A percentile compares a stretch with the other conserved stretches of the same genome.
phyloP scores from a whole-genome alignment of 208 protist genomes.

The Acanthamoeba lenticulata region DNA sequence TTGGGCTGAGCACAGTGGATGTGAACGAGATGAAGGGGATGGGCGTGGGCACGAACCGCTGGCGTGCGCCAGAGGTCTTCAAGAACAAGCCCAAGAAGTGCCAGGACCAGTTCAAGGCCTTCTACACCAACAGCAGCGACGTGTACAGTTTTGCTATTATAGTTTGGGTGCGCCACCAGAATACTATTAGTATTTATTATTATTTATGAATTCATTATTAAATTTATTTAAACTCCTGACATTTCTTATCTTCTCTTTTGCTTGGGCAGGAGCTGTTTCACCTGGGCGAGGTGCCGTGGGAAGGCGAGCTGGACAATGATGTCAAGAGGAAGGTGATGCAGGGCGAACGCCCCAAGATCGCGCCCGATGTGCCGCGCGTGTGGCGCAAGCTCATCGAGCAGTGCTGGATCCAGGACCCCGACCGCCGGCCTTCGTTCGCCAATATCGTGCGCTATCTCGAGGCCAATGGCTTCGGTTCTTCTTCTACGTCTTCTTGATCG shows the following conservation, averaged over 20 bases:
- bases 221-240: too few species aligned
- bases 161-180: constrained; percentile 10
- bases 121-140: constrained; percentile 54
- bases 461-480: too few species aligned
- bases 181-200: too few species aligned
- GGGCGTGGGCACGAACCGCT: constrained; percentile 29
- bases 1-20: not conserved
- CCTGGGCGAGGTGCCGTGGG: constrained; percentile 56
- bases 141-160: constrained; percentile 54
- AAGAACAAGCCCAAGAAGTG: constrained; percentile 18
- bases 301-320: constrained; percentile 52
- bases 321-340: constrained; percentile 59
- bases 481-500: too few species aligned
- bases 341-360: constrained; percentile 26
- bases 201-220: too few species aligned
- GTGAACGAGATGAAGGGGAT: constrained; percentile 30
- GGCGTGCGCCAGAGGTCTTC: constrained; percentile 34
- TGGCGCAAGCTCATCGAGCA: constrained; percentile 53
- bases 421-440: constrained; percentile 1
- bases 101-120: not conserved
- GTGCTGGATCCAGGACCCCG: constrained; percentile 53
- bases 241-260: too few species aligned
- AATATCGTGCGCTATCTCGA: not conserved
- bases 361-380: not conserved
- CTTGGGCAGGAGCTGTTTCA: constrained; percentile 56